Conservation (phyloP, 2,329 filamentous ascomycete genomes). For the Gnomoniopsis smithogilvyi region DNA sequence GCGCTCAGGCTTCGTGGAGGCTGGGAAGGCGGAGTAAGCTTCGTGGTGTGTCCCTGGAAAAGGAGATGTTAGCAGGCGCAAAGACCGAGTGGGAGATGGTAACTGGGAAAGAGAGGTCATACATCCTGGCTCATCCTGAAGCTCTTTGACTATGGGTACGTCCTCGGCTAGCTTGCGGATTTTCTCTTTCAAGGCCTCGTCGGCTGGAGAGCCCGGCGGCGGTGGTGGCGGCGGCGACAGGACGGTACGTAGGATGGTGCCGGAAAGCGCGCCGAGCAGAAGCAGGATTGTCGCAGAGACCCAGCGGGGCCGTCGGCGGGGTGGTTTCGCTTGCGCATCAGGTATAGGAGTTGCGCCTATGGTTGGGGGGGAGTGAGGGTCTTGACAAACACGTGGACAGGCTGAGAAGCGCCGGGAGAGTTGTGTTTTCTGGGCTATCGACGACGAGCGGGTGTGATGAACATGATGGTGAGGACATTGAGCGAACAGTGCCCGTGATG, state of each 20-base stretch:
- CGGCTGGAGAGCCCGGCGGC: slow-evolving; percentile 35
- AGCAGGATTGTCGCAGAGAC: slow-evolving; percentile 34
- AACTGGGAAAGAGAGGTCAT: neutral
- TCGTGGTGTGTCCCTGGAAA: slow-evolving; percentile 13
- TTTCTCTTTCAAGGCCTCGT: slow-evolving; percentile 35
- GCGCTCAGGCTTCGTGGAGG: slow-evolving; percentile 20
- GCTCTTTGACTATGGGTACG: slow-evolving; percentile 45
- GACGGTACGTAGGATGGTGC: slow-evolving; percentile 35
- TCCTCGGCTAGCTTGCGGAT: slow-evolving; percentile 40
- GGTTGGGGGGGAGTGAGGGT: neutral
- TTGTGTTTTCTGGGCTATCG: neutral
- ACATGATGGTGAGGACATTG: neutral
- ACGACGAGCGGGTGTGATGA: neutral
- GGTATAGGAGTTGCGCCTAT: neutral
- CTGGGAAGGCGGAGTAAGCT: neutral
- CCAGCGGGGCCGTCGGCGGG: slow-evolving; percentile 23
- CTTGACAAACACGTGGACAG: neutral
- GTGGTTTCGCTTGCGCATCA: neutral
- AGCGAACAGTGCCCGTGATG: neutral
- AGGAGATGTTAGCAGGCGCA: neutral
- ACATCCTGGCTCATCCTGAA: slow-evolving; percentile 38
- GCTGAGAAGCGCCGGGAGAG: slow-evolving; percentile 1
- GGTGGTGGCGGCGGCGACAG: slow-evolving; percentile 42
- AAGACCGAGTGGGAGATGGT: neutral
- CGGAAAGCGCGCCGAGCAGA: slow-evolving; percentile 36